Percentiles rank a stretch among this genome's conserved stretches.
phyloP scores from a whole-genome alignment of 2,329 filamentous ascomycete genomes.

The Stachybotrys echinatus region DNA sequence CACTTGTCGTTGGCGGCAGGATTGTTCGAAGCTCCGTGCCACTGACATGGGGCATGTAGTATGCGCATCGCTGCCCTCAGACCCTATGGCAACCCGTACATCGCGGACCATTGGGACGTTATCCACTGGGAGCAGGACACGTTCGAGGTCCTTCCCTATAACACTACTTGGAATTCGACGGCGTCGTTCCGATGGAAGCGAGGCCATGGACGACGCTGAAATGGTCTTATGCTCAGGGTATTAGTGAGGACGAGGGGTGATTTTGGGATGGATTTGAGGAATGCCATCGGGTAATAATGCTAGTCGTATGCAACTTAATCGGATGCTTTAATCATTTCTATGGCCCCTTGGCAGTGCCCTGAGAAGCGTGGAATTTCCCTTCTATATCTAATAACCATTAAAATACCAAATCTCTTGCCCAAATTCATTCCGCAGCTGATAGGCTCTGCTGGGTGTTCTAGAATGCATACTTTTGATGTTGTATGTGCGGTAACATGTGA shows the following conservation, averaged over 20 bases:
- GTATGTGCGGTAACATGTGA: not conserved
- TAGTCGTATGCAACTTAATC: not conserved
- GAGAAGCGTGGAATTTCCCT: too few species aligned
- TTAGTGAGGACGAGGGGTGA: too few species aligned
- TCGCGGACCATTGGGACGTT: constrained; percentile 36
- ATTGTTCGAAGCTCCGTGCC: constrained; percentile 5
- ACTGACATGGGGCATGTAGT: constrained; percentile 9
- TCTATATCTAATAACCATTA: too few species aligned
- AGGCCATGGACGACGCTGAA: not conserved
- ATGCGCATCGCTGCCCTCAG: constrained; percentile 36
- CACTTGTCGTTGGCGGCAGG: too few species aligned
- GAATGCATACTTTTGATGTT: not conserved
- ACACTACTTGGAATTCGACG: constrained; percentile 19
- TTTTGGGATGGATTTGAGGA: not conserved
- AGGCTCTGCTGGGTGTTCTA: not conserved
- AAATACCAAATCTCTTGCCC: not conserved
- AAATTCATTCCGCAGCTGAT: not conserved
- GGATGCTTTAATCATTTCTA: not conserved
- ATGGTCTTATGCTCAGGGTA: too few species aligned
- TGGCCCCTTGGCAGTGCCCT: too few species aligned
- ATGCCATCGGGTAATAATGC: not conserved
- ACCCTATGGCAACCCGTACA: constrained; percentile 33
- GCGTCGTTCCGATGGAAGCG: not conserved
- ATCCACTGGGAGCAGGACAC: constrained; percentile 24
- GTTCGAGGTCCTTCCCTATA: constrained; percentile 28